Evolutionary conservation across 176 grass and related monocot species (phyloP), one percentile per base, ranked within the genome.

Genomic region (Carex pumila): DNA sequence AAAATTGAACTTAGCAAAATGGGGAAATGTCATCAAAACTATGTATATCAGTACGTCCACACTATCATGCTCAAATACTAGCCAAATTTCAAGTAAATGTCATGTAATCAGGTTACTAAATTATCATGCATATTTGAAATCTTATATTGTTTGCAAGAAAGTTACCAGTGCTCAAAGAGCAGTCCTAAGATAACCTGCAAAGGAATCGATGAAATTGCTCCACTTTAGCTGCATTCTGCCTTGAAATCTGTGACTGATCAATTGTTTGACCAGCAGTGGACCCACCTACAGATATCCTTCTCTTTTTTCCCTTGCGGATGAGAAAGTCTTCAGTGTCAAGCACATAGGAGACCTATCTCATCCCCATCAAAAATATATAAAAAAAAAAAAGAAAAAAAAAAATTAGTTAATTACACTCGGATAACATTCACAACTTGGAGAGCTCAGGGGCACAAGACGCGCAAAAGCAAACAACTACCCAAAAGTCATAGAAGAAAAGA

Each of bases 261-360:
- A 62, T 34, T 45, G 85, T 85, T 55, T 64, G 65, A 67, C 47
- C 88, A 36, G 34, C 4, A 61, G 8, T 52, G 9, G 25, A 17
- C 25, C 52, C 79, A 79, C 43, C 22, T 9, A 60, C 52, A 10
- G 56, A 62, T 19, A 79, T 22, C 82, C 88, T 92, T 72, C 84
- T 86, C 79, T 86, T 99, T 81, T 61, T 95, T 74, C 60, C 88
- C 36, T 79, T 58, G 17, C 96, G 88, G 25, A 89, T 89, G 37
- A 99, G 85, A 85, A 92, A 95, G 89, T 99, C 96, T 85, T 99
- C 96, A 0, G 96, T 99, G 61, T 99, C 96, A 67, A 99, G 93
- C 56, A 99, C 96, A 89, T 99, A 99, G 0, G 96, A 99, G 19
- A 99, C 93, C 96, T 99, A 80, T 63, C 83, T 29, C 71, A 17